Conservation (phyloP, 2,329 filamentous ascomycete genomes). For the Teratosphaeria viscida region DNA sequence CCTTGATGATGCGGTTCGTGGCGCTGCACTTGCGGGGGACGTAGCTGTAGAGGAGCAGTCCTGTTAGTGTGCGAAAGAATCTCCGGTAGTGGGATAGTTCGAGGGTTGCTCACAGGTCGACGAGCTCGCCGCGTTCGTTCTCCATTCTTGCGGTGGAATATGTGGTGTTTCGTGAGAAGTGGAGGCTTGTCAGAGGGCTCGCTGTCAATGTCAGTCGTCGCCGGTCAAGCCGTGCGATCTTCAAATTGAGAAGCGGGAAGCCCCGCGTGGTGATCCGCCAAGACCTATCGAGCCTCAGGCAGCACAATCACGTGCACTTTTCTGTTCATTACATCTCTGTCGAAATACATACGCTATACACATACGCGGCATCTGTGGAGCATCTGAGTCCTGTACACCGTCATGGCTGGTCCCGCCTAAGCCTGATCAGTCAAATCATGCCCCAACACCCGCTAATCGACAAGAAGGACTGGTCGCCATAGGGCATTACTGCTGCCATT, state of each 20-base stretch:
- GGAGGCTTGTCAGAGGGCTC: conserved; percentile 1
- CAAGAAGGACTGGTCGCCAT: background rate
- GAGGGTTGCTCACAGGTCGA: conserved; percentile 72
- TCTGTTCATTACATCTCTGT: background rate
- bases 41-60: conserved; percentile 52
- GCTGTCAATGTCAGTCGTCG: background rate
- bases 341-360: background rate
- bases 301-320: background rate
- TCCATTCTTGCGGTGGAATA: conserved; percentile 63
- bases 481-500: background rate
- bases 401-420: too few relatives aligned
- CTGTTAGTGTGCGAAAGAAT: conserved; percentile 17
- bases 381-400: background rate
- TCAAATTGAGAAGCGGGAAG: background rate
- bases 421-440: background rate
- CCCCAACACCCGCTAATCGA: background rate
- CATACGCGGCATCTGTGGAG: background rate
- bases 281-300: background rate
- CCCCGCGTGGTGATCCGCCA: background rate
- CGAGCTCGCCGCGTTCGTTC: conserved; percentile 99
- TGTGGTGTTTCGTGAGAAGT: conserved; percentile 11
- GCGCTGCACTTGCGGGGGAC: conserved; percentile 98
- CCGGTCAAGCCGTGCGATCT: background rate
- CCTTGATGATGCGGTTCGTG: conserved; percentile 99
- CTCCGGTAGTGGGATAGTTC: background rate